phyloP scores from a whole-genome alignment of 768 basidiomycete species.

The Mycena indigotica region DNA sequence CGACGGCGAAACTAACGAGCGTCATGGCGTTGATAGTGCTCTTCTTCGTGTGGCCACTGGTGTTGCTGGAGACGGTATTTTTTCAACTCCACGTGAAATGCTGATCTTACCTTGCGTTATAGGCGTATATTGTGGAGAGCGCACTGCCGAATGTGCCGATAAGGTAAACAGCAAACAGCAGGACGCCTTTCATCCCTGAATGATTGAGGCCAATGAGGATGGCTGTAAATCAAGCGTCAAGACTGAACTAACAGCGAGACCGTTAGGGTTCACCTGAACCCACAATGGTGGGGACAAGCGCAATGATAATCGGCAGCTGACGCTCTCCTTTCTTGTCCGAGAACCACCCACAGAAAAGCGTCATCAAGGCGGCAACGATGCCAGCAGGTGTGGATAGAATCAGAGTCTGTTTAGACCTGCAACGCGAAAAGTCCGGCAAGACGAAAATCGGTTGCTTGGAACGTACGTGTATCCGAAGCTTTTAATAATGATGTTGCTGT shows the following conservation, averaged over 20 bases:
- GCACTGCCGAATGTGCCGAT: constrained; percentile 62
- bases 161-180: constrained; percentile 60
- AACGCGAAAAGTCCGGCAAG: background rate
- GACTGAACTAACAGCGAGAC: no score
- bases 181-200: constrained; percentile 48
- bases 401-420: constrained; percentile 59
- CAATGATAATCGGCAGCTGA: constrained; percentile 62
- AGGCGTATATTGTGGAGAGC: constrained; percentile 61
- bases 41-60: constrained; percentile 68
- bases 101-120: no score
- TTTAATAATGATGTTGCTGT: constrained; percentile 64
- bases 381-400: constrained; percentile 63
- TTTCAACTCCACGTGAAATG: no score
- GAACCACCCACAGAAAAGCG: constrained; percentile 61
- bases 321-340: constrained; percentile 66
- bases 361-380: constrained; percentile 47
- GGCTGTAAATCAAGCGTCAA: no score
- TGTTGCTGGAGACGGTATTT: no score
- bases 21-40: constrained; percentile 66
- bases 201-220: constrained; percentile 57
- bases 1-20: constrained; percentile 53
- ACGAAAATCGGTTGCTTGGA: background rate
- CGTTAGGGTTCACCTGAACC: constrained; percentile 54
- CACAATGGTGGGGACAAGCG: constrained; percentile 59
- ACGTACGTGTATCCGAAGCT: constrained; percentile 65